Conservation (phyloP, 23 red algal genomes). For the Gracilaria caudata region DNA sequence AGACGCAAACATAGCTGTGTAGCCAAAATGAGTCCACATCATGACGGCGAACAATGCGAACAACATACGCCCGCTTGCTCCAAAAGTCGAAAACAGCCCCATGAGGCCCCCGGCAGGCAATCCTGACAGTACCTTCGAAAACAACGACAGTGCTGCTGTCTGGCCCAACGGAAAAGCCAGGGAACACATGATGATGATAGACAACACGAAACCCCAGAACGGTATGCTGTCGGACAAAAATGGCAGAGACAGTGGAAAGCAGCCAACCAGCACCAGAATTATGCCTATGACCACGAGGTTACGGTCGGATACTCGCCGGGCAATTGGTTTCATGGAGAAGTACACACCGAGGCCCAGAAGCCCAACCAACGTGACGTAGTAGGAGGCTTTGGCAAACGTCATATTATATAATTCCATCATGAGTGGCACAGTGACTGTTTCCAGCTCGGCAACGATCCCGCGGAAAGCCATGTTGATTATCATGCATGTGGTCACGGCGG, state of each 20-base stretch:
- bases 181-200: slow-evolving; percentile 64
- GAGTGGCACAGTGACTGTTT: slow-evolving; percentile 79
- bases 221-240: neutral
- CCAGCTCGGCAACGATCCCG: slow-evolving; percentile 81
- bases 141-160: slow-evolving; percentile 85
- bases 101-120: slow-evolving; percentile 77
- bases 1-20: slow-evolving; percentile 4
- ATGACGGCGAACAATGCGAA: slow-evolving; percentile 70
- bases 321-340: slow-evolving; percentile 73
- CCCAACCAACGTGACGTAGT: slow-evolving; percentile 69
- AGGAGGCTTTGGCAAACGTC: slow-evolving; percentile 51
- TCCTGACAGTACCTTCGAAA: slow-evolving; percentile 70
- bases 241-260: slow-evolving; percentile 37
- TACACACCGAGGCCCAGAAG: slow-evolving; percentile 79
- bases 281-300: slow-evolving; percentile 69
- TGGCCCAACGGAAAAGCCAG: slow-evolving; percentile 84
- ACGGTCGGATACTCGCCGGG: slow-evolving; percentile 64
- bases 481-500: slow-evolving; percentile 67
- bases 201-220: slow-evolving; percentile 9
- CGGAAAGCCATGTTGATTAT: slow-evolving; percentile 89
- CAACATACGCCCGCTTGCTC: slow-evolving; percentile 60
- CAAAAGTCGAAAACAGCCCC: slow-evolving; percentile 82
- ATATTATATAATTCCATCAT: slow-evolving; percentile 70
- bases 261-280: slow-evolving; percentile 55
- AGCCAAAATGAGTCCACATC: slow-evolving; percentile 21